phyloP scores from a whole-genome alignment of 2,329 filamentous ascomycete genomes.

The Monosporascus sp. region DNA sequence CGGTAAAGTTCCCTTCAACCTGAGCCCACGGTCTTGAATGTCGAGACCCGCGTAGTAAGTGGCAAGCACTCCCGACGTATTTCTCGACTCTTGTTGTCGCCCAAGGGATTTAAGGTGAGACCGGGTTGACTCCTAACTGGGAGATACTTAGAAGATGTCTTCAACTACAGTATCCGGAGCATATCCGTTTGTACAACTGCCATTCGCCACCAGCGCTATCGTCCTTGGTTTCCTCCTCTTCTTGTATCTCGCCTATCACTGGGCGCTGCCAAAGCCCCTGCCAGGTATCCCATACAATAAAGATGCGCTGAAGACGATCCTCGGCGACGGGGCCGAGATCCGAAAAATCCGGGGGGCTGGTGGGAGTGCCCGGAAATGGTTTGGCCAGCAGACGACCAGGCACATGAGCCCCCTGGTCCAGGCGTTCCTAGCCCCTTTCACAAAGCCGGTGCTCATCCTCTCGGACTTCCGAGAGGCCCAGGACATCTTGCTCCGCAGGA shows the following conservation, averaged over 20 bases:
- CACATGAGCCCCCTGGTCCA: constrained; percentile 25
- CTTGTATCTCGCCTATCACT: constrained; percentile 9
- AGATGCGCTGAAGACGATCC: constrained; percentile 8
- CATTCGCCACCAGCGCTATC: too few relatives aligned
- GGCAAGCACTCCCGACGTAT: too few relatives aligned
- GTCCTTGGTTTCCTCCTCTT: background rate
- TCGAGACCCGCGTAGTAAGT: too few relatives aligned
- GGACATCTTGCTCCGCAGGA: constrained; percentile 27
- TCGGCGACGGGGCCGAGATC: constrained; percentile 19
- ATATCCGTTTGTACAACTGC: too few relatives aligned
- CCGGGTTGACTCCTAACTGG: too few relatives aligned
- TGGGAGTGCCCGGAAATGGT: constrained; percentile 7
- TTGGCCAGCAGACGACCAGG: constrained; percentile 6
- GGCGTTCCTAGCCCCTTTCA: constrained; percentile 27
- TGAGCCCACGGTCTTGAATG: too few relatives aligned
- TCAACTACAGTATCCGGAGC: too few relatives aligned
- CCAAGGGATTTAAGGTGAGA: too few relatives aligned
- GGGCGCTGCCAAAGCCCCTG: constrained; percentile 21
- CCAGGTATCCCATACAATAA: constrained; percentile 24
- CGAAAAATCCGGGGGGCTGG: constrained; percentile 3
- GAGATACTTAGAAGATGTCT: too few relatives aligned
- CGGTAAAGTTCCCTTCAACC: too few relatives aligned
- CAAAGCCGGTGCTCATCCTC: constrained; percentile 26
- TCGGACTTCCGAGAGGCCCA: constrained; percentile 27
- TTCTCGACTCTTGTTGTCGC: too few relatives aligned